A percentile compares a stretch with the other conserved stretches of the same genome.
These are phyloP conservation scores for Gigaspora rosea DNA, from an alignment of 192 early-diverging fungal species.

Conservation along the genomic window DNA sequence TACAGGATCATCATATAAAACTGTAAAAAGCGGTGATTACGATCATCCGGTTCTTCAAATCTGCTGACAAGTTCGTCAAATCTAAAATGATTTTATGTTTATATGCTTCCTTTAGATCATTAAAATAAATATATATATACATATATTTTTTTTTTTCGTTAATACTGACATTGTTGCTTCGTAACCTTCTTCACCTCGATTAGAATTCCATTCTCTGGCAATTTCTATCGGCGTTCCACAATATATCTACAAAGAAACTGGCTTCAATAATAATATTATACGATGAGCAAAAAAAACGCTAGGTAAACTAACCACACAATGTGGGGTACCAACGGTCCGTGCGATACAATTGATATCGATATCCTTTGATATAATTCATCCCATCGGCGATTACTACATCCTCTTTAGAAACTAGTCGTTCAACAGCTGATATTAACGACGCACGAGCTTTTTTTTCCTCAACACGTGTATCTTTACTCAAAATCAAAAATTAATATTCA, in stretches of 20 bases:
- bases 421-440: constrained; percentile 85
- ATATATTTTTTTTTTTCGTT: neutral
- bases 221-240: constrained; percentile 58
- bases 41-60: constrained; percentile 92
- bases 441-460: constrained; percentile 93
- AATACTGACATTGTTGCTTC: constrained; percentile 39
- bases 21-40: constrained; percentile 92
- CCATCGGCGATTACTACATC: constrained; percentile 88
- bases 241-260: constrained; percentile 47
- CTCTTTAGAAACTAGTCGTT: constrained; percentile 80
- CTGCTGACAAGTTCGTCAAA: constrained; percentile 82
- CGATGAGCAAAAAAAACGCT: neutral
- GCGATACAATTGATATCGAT: constrained; percentile 94
- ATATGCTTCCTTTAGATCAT: too few species aligned
- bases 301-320: constrained; percentile 66
- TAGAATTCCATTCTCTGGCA: constrained; percentile 59
- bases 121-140: too few species aligned
- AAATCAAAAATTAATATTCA: neutral
- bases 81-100: constrained; percentile 27
- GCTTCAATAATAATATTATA: neutral
- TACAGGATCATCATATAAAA: constrained; percentile 69
- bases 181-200: constrained; percentile 50
- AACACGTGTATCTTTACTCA: constrained; percentile 36
- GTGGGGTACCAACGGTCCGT: constrained; percentile 81
- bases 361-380: constrained; percentile 99